Evolutionary conservation across 345 rosid species (phyloP), one percentile per base, ranked within the genome.

Genomic region (Streptanthus diversifolius): DNA sequence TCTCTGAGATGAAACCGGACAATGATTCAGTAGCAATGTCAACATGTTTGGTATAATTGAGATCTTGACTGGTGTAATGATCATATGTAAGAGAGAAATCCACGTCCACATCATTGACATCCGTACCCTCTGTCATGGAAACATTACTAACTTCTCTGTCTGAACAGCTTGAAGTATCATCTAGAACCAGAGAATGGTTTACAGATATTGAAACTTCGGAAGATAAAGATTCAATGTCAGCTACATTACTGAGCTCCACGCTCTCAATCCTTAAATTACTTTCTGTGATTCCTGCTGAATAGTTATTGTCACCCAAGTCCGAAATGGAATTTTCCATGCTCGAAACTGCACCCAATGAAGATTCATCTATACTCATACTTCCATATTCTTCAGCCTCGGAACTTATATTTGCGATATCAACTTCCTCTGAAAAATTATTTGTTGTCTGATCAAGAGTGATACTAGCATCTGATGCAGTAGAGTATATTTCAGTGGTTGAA

Each of bases 1-100:
- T 62, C 30, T 45, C 71, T 0, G 62, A 48, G 59, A 68, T 63
- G 4, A 41, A 56, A 51, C 13, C 40, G 36, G 80, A 58, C 59
- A 75, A 60, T 70, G 68, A 47, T 65, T 71, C 83, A 33, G 75
- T 29, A 73, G 69, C 59, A 64, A 59, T 8, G 45, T 49, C 62
- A 58, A 29, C 51, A 48, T 63, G 11, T 32, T 54, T 59, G 62
- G 66, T 51, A 29, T 69, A 13, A 33, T 62, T 63, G 66, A 57
- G 53, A 78, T 71, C 67, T 19, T 51, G 71, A 73, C 73, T 61
- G 14, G 73, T 66, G 78, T 53, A 47, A 36, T 69, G 81, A 52
- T 33, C 63, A 54, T 22, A 27, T n/a, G 57, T 51, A 77, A 14
- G n/a, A 45, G 83, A 45, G 39, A 33, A 66, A 32, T 72, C 82